Conservation (phyloP, 2,329 filamentous ascomycete species). For the Colletotrichum sp. region DNA sequence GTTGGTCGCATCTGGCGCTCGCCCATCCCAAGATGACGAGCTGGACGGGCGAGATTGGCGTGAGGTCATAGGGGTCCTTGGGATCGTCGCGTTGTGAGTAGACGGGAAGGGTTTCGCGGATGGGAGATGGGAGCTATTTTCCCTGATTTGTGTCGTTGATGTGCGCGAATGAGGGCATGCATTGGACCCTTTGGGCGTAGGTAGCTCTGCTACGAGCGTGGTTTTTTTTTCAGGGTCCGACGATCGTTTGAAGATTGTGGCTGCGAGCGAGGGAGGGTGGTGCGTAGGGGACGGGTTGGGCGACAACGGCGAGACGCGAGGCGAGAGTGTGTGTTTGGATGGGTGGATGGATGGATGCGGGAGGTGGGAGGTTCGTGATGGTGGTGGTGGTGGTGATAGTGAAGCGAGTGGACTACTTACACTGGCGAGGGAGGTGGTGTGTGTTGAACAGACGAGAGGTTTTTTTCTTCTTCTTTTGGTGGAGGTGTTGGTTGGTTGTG, state of each 20-base stretch:
- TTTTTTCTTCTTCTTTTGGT: neutral
- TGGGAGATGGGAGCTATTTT: neutral
- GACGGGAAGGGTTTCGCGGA: neutral
- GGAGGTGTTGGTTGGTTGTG: neutral
- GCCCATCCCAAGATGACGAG: neutral
- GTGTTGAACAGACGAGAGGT: neutral
- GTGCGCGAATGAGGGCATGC: neutral
- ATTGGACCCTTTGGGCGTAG: neutral
- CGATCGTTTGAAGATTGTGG: slow-evolving; percentile 18
- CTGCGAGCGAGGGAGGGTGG: neutral
- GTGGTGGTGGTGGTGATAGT: neutral
- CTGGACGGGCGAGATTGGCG: neutral
- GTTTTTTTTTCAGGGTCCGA: slow-evolving; percentile 11
- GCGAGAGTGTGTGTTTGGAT: too few species aligned
- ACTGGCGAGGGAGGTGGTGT: slow-evolving; percentile 9
- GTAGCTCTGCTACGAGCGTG: neutral
- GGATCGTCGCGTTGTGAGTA: neutral
- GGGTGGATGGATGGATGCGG: neutral
- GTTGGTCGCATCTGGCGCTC: neutral
- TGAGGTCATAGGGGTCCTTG: slow-evolving; percentile 20
- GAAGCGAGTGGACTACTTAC: neutral
- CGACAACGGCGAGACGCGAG: neutral
- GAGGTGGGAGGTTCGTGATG: neutral
- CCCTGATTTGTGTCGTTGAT: neutral
- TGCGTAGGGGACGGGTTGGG: neutral